These are phyloP conservation scores for Aspergillus hortae DNA, from an alignment of 2,329 filamentous ascomycete species.

Conservation along the genomic window DNA sequence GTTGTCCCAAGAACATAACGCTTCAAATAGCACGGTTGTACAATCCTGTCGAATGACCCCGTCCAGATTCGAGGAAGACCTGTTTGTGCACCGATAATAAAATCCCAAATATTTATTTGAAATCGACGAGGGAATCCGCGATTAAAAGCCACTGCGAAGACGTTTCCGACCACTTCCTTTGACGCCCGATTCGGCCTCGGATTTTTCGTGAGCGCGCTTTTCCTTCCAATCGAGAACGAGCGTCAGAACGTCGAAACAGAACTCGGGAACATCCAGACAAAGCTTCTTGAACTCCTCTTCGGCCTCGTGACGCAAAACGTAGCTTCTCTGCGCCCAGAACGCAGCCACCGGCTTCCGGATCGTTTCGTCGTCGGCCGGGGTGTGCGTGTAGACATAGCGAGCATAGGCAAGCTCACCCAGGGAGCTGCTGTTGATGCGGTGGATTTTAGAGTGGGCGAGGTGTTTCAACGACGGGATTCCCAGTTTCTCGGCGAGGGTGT, in stretches of 20 bases:
- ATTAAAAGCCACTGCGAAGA: conserved; percentile 25
- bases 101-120: too few relatives aligned
- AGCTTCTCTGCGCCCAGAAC: conserved; percentile 80
- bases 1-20: background rate
- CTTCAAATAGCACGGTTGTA: background rate
- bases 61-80: too few relatives aligned
- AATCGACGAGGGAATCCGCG: background rate
- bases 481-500: conserved; percentile 81
- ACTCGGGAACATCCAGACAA: conserved; percentile 86
- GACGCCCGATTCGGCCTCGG: conserved; percentile 31
- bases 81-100: too few relatives aligned
- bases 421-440: conserved; percentile 82
- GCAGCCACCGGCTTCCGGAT: conserved; percentile 82
- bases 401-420: conserved; percentile 90
- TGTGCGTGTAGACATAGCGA: conserved; percentile 82
- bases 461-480: conserved; percentile 65
- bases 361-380: conserved; percentile 62
- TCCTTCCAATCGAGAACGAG: conserved; percentile 45
- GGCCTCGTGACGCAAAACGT: conserved; percentile 79
- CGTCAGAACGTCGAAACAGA: conserved; percentile 86
- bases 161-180: conserved; percentile 41
- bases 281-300: conserved; percentile 79
- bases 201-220: conserved; percentile 35
- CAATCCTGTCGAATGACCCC: background rate
- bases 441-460: conserved; percentile 83